Conservation (phyloP, 257 asterid species). For the Petrea volubilis region DNA sequence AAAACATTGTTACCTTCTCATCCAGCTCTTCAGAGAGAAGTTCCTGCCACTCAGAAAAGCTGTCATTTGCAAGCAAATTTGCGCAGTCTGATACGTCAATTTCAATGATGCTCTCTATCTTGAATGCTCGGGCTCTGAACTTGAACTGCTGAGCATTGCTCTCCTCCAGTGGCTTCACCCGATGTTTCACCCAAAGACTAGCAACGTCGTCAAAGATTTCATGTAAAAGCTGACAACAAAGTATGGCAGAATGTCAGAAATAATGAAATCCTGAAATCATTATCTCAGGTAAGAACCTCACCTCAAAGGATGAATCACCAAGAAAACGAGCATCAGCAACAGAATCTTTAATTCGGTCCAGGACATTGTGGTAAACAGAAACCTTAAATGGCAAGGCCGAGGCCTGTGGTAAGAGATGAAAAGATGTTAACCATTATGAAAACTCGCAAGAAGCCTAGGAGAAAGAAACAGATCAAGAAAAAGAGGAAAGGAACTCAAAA, state of each 20-base stretch:
- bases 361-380: slow-evolving; percentile 59
- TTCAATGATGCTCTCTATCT: slow-evolving; percentile 69
- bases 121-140: slow-evolving; percentile 77
- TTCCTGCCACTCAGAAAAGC: slow-evolving; percentile 79
- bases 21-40: slow-evolving; percentile 57
- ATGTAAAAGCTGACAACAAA: slow-evolving; percentile 53
- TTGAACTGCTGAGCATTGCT: slow-evolving; percentile 54
- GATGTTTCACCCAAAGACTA: slow-evolving; percentile 70
- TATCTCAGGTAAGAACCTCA: slow-evolving; percentile 25
- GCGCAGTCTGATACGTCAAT: slow-evolving; percentile 68
- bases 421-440: neutral
- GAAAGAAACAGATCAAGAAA: neutral
- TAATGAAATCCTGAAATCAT: neutral
- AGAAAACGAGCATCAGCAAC: slow-evolving; percentile 62
- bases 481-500: slow-evolving; percentile 1
- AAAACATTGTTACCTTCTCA: slow-evolving; percentile 46
- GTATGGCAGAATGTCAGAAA: slow-evolving; percentile 25
- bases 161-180: slow-evolving; percentile 49
- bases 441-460: neutral
- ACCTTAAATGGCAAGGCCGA: slow-evolving; percentile 52
- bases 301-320: slow-evolving; percentile 58
- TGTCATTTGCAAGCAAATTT: slow-evolving; percentile 51
- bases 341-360: slow-evolving; percentile 55
- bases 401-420: slow-evolving; percentile 32
- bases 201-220: slow-evolving; percentile 67